Base-by-base conservation (phyloP, 306 rosid genomes). In the Acacia crassicarpa region DNA sequence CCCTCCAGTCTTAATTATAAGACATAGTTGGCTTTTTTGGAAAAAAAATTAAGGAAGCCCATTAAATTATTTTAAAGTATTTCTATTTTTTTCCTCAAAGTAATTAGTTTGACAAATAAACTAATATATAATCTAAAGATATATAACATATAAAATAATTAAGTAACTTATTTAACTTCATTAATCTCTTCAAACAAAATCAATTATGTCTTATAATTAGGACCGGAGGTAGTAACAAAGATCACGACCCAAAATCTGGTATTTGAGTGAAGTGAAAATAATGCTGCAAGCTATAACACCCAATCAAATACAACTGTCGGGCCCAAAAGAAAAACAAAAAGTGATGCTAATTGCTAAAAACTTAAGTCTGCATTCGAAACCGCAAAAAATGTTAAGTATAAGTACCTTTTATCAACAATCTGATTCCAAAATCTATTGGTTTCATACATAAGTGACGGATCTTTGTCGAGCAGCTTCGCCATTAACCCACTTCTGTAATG, bases 381-480 rank as follows among this genome's bases (percentile, higher is more conserved):
- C 80, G 56, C 17, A 63, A 61, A 69, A 63, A 38, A 35, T 58
- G 67, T n/a, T n/a, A 27, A 27, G 27, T 75, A 41, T n/a, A 30
- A 59, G 51, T 68, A 95, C 98, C 97, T 93, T 84, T 91, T 92
- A 62, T 93, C 96, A 44, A 84, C 70, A 81, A 95, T 95, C 83
- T 95, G 97, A 79, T 19, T 82, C 99, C 99, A 95, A 20, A 85
- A 84, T 79, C 99, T 85, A 84, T 79, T 84, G 89, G 92, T 91
- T 89, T 95, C 93, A 45, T 92, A 91, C 27, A 87, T 63, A 76
- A 95, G 99, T 67, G 97, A 93, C 33, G 98, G 93, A 88, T 92
- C 99, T 85, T 95, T 95, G 93, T 93, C 99, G 86, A 95, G 85
- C 77, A 95, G 90, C 90, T 89, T 93, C 23, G 89, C 93, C 86